Percentiles rank a stretch among this genome's conserved stretches.
These are phyloP conservation scores for Cotoneaster glaucophyllus DNA, from an alignment of 306 rosid genomes.

Conservation along the genomic window DNA sequence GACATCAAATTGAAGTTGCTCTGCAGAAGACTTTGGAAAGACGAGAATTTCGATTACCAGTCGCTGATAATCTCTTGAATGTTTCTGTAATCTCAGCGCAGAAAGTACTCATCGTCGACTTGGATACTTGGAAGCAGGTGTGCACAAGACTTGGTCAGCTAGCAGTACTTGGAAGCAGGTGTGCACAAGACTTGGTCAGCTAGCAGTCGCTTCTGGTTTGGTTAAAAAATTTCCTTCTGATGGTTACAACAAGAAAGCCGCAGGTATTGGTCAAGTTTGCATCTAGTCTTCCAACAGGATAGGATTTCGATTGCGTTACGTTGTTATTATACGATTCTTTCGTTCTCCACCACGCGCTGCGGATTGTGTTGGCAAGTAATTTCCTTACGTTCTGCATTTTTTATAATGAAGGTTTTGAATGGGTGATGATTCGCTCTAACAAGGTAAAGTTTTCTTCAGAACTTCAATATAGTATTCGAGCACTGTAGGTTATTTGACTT, in stretches of 20 bases:
- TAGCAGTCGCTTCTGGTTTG: not conserved
- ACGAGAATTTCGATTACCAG: not conserved
- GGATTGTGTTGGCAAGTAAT: not conserved
- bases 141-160: not conserved
- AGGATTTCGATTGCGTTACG: not conserved
- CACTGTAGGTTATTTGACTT: too few relatives aligned
- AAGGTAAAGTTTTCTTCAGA: not conserved
- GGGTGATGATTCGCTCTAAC: not conserved
- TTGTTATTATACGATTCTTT: not conserved
- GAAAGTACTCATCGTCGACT: not conserved
- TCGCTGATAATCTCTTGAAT: not conserved
- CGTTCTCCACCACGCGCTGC: not conserved
- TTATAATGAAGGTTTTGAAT: not conserved
- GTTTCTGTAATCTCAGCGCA: not conserved
- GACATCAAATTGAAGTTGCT: conserved; percentile 14
- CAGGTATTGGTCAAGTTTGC: not conserved
- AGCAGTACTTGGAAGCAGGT: not conserved
- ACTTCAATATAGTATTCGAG: too few relatives aligned
- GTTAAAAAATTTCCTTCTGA: not conserved
- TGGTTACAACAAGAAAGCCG: not conserved
- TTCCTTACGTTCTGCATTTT: not conserved
- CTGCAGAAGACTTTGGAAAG: not conserved
- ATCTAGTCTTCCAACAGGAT: not conserved
- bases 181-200: not conserved
- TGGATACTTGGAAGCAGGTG: not conserved